Evolutionary conservation across 345 rosid species (phyloP), one percentile per base, ranked within the genome.

Genomic region (Mallotus nudiflorus): DNA sequence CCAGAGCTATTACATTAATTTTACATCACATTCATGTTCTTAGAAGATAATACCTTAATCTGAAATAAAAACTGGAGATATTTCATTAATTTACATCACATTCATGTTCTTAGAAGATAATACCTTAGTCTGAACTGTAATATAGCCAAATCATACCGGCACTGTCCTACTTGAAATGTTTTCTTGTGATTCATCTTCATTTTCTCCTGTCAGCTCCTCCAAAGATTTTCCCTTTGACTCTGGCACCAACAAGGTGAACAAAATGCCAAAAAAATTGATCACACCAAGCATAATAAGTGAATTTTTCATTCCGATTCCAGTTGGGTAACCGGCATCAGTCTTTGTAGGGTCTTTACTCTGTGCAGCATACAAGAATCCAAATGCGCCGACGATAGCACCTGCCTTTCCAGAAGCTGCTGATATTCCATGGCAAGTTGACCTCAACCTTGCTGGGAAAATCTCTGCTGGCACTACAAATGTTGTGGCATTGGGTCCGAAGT

Each of bases 341-440:
- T 70, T 37, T 9, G 49, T 4, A 46, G 67, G 73, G 37, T 70
- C 51, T n/a, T 46, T 49, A 48, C 67, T 60, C 24, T 70, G 66
- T 33, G 73, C 58, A 46, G 73, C 73, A 24, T 70, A 70, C 50
- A 70, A 61, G 58, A 70, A 70, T 37, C 73, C 73, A 27, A 70
- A 70, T 9, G 73, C 59, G 5, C 73, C 73, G 6, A 70, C 67
- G 1, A 60, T 70, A 5, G 73, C 73, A 46, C 73, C 73, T 3
- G 67, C 73, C 45, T 70, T 70, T 5, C 73, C 73, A 6, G 46
- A 24, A 0, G 73, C 73, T 18, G 73, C 73, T 25, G 73, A 70
- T 49, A 70, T 60, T 18, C 73, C 73, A 70, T 70, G 73, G 42
- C 73, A 70, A 0, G 73, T 70, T 35, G 73, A 70, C 18, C 73